Evolutionary conservation across 108 stramenopile genomes (phyloP).

Genomic region (Schizochytrium sp.): DNA sequence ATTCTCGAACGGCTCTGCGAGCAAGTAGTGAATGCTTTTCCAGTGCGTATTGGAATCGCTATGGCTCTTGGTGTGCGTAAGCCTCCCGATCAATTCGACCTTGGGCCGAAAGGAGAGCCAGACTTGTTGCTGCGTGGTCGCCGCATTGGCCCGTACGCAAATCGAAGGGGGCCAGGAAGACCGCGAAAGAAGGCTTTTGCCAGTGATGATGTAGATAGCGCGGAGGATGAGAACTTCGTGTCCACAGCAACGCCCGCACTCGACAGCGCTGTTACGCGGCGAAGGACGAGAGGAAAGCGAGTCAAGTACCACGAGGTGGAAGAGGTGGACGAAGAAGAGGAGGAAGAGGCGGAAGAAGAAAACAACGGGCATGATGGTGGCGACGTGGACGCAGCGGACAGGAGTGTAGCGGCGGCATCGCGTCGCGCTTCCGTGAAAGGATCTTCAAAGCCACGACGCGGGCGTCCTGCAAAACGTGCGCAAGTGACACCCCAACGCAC

Average conservation of each 20-base stretch:
- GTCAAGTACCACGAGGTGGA: not conserved
- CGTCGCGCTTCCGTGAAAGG: no score
- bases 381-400: not conserved
- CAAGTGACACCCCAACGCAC: not conserved
- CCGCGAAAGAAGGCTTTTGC: not conserved
- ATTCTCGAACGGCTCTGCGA: conserved; percentile 1
- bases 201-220: not conserved
- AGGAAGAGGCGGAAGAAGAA: not conserved
- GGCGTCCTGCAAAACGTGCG: no score
- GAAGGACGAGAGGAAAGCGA: not conserved
- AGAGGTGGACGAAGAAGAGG: not conserved
- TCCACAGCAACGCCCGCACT: not conserved
- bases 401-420: no score
- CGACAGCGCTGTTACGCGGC: not conserved
- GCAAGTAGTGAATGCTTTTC: not conserved
- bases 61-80: not conserved
- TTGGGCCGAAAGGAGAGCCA: not conserved
- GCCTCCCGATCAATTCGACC: not conserved
- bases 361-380: not conserved
- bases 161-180: not conserved
- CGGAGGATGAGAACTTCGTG: not conserved
- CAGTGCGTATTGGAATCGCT: not conserved
- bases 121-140: not conserved
- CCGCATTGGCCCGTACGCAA: not conserved
- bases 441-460: no score